These are phyloP conservation scores for Beauveria australis DNA, from an alignment of 2,329 filamentous ascomycete species.

Conservation along the genomic window DNA sequence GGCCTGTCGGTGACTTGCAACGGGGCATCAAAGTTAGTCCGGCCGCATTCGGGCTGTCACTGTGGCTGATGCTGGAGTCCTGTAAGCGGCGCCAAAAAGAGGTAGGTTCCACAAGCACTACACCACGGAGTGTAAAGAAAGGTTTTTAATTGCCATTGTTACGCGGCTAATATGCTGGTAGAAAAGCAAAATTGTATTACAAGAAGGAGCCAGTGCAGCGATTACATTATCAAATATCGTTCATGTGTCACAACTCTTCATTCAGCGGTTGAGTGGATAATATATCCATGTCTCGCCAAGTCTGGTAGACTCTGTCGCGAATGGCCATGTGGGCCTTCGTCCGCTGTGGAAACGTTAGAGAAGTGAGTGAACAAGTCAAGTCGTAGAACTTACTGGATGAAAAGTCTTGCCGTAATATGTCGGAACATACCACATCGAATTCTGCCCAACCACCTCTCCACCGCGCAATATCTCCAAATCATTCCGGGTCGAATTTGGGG, in stretches of 20 bases:
- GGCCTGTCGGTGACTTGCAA: not conserved
- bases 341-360: conserved; percentile 17
- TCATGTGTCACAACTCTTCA: not conserved
- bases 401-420: conserved; percentile 39
- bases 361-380: not conserved
- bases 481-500: conserved; percentile 24
- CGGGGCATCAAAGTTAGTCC: conserved; percentile 11
- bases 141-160: too few relatives aligned
- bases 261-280: not conserved
- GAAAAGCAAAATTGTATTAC: not conserved
- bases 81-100: too few relatives aligned
- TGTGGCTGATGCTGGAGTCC: not conserved
- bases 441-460: conserved; percentile 20
- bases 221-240: not conserved
- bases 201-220: not conserved
- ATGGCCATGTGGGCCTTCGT: conserved; percentile 31
- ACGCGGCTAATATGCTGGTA: not conserved
- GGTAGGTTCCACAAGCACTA: not conserved
- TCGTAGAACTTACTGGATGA: conserved; percentile 27
- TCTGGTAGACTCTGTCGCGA: conserved; percentile 18
- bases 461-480: conserved; percentile 28
- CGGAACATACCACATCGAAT: conserved; percentile 39
- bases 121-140: too few relatives aligned
- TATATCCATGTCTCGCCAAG: conserved; percentile 15
- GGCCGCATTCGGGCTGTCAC: not conserved